Base-by-base conservation (phyloP, 164 flowering plant species). In the Akebia trifoliata region DNA sequence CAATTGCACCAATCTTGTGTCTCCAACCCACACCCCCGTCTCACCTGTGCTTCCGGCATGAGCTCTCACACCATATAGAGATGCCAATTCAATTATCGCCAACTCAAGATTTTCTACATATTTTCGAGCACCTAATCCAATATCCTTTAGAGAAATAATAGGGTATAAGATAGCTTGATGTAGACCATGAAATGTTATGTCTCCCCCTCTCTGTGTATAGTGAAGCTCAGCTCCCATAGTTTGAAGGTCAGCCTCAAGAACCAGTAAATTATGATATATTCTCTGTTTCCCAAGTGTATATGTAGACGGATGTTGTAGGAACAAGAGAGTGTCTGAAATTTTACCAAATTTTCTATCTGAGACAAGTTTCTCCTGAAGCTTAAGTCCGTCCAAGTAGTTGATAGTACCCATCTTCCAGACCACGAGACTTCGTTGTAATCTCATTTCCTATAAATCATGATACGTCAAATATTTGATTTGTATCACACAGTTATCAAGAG, bases 121-220 rank as follows among this genome's bases (percentile, higher is more conserved):
- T 15, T 67, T 84, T 42, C 95, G 70, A 53, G 86, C 95, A 63
- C 98, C 98, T 43, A 89, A 43, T 46, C 91, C 86, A 40, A 76
- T 71, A 50, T 80, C 86, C 15, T 85, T 71, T 15, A 92, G 82
- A 39, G 91, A 85, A 44, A 92, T 61, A 51, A 92, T 80, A 26
- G 96, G 98, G 60, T 92, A 92, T 26, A 92, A 60, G 42, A 92
- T 75, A 39, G 97, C 91, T 60, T 92, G 98, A 56, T 59, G 80
- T 26, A 96, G 98, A 61, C 98, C 98, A 68, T 93, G 98, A 69
- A 72, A 93, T 9, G 98, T 93, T 35, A 87, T 77, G 66, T 93
- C 97, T 36, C 97, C 98, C 63, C 98, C 98, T 61, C 98, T 80
- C 56, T 89, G 76, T 6, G 96, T 87, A 62, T 85, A 84, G 64